Conservation (phyloP, 768 basidiomycete species). For the Suillus bovinus region DNA sequence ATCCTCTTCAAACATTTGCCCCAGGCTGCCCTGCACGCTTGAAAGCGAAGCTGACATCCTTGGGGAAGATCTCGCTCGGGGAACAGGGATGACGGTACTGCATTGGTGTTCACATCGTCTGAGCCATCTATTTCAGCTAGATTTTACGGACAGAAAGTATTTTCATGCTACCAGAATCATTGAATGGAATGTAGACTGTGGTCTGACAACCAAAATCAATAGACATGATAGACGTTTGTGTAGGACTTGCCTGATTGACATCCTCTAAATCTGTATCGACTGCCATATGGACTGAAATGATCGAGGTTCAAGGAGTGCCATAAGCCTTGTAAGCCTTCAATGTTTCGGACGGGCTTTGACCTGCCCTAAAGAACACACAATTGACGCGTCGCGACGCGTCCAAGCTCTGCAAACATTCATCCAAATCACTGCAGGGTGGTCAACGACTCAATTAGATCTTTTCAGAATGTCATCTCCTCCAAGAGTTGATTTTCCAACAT, state of each 20-base stretch:
- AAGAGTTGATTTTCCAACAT: slow-evolving; percentile 62
- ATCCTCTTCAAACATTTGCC: slow-evolving; percentile 54
- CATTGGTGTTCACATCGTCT: not conserved
- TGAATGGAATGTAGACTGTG: slow-evolving; percentile 29
- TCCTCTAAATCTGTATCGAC: slow-evolving; percentile 23
- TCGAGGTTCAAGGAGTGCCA: not conserved
- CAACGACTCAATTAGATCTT: not conserved
- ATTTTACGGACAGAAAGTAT: not conserved
- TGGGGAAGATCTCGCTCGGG: slow-evolving; percentile 31
- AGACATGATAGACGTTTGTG: not conserved
- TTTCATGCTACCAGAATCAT: slow-evolving; percentile 21
- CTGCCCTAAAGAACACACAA: slow-evolving; percentile 47
- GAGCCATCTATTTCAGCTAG: not conserved
- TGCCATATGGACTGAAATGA: slow-evolving; percentile 13
- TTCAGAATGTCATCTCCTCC: slow-evolving; percentile 63
- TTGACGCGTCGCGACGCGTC: slow-evolving; percentile 59
- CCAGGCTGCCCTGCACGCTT: slow-evolving; percentile 61
- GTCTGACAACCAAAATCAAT: slow-evolving; percentile 25
- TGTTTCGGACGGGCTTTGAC: slow-evolving; percentile 22
- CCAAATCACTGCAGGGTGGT: slow-evolving; percentile 13
- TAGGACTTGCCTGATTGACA: slow-evolving; percentile 25
- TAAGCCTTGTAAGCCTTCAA: not conserved
- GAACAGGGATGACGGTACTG: slow-evolving; percentile 17
- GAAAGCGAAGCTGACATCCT: slow-evolving; percentile 43
- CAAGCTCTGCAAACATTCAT: slow-evolving; percentile 15